Evolutionary conservation across 768 basidiomycete species (phyloP).

Genomic region (Paxillus involutus): DNA sequence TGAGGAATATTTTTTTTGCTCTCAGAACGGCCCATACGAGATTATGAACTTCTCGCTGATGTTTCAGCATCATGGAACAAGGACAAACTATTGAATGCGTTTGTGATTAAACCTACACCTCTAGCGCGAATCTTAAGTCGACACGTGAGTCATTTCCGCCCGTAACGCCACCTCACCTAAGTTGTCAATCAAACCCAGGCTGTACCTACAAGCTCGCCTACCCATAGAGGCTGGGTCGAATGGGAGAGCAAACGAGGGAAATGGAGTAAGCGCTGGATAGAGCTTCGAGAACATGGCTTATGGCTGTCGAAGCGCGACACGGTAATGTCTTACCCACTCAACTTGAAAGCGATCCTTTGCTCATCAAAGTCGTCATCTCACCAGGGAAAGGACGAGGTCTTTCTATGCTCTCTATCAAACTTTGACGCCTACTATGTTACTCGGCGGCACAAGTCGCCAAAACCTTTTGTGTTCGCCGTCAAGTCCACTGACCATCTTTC

Average conservation of each 20-base stretch:
- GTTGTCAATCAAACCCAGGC: conserved; percentile 44
- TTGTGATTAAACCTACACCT: conserved; percentile 75
- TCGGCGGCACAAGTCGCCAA: conserved; percentile 77
- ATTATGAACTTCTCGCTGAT: conserved; percentile 80
- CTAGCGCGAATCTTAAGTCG: conserved; percentile 59
- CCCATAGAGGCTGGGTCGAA: conserved; percentile 68
- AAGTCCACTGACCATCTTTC: conserved; percentile 87
- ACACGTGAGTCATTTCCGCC: conserved; percentile 43
- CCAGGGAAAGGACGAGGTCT: conserved; percentile 81
- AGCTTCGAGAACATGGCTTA: conserved; percentile 80
- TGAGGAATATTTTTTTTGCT: conserved; percentile 13
- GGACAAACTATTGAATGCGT: conserved; percentile 75
- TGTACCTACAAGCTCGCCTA: conserved; percentile 46
- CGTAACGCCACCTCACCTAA: conserved; percentile 36
- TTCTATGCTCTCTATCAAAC: conserved; percentile 82
- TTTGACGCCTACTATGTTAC: conserved; percentile 88
- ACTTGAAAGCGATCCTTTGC: neutral
- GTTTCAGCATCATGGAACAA: conserved; percentile 88
- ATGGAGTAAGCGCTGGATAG: conserved; percentile 92
- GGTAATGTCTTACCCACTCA: conserved; percentile 42
- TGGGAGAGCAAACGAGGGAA: conserved; percentile 91
- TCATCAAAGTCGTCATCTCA: neutral
- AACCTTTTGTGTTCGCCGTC: conserved; percentile 80
- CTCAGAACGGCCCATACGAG: conserved; percentile 85
- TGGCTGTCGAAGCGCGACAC: conserved; percentile 90